Conservation (phyloP, 768 basidiomycete species). For the Sistotremastrum suecicum region DNA sequence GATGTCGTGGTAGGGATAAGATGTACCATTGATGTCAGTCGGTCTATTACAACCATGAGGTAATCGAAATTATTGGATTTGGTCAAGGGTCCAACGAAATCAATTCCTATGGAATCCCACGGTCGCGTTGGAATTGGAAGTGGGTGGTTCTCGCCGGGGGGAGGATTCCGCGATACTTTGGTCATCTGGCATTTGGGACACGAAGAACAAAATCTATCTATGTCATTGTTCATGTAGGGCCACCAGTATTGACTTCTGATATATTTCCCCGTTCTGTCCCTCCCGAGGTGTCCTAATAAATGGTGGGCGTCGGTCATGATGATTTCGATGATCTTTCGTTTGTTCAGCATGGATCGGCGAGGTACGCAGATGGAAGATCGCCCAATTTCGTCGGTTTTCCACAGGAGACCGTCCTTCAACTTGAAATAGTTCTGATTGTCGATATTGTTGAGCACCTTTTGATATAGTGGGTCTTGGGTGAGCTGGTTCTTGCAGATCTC, state of each 20-base stretch:
- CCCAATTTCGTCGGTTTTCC: too few relatives aligned
- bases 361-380: too few relatives aligned
- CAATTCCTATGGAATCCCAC: slow-evolving; percentile 26
- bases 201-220: slow-evolving; percentile 11
- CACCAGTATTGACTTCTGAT: slow-evolving; percentile 24
- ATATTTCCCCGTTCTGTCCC: slow-evolving; percentile 16
- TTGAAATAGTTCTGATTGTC: slow-evolving; percentile 1
- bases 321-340: too few relatives aligned
- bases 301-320: slow-evolving; percentile 17
- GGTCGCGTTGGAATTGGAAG: slow-evolving; percentile 19
- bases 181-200: slow-evolving; percentile 11
- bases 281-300: slow-evolving; percentile 20
- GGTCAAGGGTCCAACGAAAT: slow-evolving; percentile 25
- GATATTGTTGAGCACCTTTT: slow-evolving; percentile 1
- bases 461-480: slow-evolving; percentile 5
- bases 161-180: slow-evolving; percentile 3
- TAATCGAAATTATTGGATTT: slow-evolving; percentile 13
- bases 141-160: slow-evolving; percentile 14
- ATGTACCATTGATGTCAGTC: slow-evolving; percentile 9
- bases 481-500: neutral
- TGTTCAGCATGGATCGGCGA: too few relatives aligned
- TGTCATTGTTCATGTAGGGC: slow-evolving; percentile 9
- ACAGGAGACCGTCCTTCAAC: too few relatives aligned
- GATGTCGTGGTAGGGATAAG: slow-evolving; percentile 5
- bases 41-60: slow-evolving; percentile 16